Evolutionary conservation across 768 basidiomycete genomes (phyloP), one percentile per base, ranked within the genome.

Genomic region (Trametes sanguinea): DNA sequence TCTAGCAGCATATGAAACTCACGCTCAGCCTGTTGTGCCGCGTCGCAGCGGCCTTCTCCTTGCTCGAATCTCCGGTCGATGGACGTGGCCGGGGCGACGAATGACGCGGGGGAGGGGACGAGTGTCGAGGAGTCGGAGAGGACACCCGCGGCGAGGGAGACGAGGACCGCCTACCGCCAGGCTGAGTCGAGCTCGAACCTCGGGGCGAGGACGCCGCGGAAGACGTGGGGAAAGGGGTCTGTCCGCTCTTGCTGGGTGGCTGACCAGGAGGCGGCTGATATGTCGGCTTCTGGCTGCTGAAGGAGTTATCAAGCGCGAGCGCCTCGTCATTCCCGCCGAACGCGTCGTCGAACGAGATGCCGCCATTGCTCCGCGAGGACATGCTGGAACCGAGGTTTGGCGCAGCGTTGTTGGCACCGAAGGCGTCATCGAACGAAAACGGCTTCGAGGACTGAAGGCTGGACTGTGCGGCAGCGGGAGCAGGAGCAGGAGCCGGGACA

Each of bases 11-110:
- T 62, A 6, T 8, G 39, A 22, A 16, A 82, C 89, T 77, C 76
- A 92, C 91, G 65, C 89, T 93, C 55, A 92, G 76, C 72, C 90
- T 90, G 32, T 90, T 90, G 66, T 85, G 84, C 62, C 86, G 81
- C 51, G 81, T 73, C 1, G 77, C 67, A 22, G 79, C 67, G 13
- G 87, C 84, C 69, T 85, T 86, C 54, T 73, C 71, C 67, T 85
- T 87, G 61, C 86, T 85, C 8, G 82, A 79, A 2, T 72, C 74
- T 0, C 82, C 83, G 0, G 85, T 87, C 7, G 85, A 85, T 6
- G 81, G 74, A 29, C 88, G 84, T 40, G 78, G 76, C 69, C 82
- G 86, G 0, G 90, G 85, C 27, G 88, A 80, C 22, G 73, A 69
- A 27, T 77, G 69, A 10, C 85, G 85, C 10, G 81, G 76, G 22